Evolutionary conservation across 768 basidiomycete species (phyloP).

Genomic region (Brasilioporus rufonigricans): DNA sequence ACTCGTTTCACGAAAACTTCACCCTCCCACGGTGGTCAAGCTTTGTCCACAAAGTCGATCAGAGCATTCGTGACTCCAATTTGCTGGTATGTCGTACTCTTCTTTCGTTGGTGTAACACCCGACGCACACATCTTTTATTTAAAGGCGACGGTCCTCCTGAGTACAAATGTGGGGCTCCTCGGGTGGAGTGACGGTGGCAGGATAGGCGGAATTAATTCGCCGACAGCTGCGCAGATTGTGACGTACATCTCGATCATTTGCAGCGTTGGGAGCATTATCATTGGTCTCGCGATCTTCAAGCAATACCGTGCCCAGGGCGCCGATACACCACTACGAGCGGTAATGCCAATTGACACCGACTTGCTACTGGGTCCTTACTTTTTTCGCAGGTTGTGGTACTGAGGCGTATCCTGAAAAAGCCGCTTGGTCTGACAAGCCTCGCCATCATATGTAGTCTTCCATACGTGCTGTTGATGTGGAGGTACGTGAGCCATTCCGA

Average conservation of each 20-base stretch:
- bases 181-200: constrained; percentile 12
- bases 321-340: constrained; percentile 30
- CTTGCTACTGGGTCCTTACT: neutral
- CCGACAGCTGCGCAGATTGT: constrained; percentile 26
- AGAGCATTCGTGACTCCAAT: constrained; percentile 33
- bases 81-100: constrained; percentile 18
- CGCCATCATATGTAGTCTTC: constrained; percentile 40
- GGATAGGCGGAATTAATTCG: neutral
- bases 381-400: constrained; percentile 18
- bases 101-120: neutral
- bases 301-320: constrained; percentile 33
- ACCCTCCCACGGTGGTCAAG: constrained; percentile 25
- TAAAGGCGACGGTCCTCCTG: constrained; percentile 30
- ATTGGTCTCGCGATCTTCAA: constrained; percentile 31
- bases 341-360: constrained; percentile 6
- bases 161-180: constrained; percentile 26
- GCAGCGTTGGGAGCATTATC: constrained; percentile 29
- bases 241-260: constrained; percentile 29
- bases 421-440: constrained; percentile 35
- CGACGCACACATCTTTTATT: neutral
- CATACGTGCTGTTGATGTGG: constrained; percentile 41
- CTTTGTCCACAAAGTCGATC: constrained; percentile 32
- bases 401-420: constrained; percentile 27
- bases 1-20: constrained; percentile 29
- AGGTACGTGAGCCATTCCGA: constrained; percentile 22